Evolutionary conservation across 2,329 filamentous ascomycete species (phyloP).

Genomic region (Diaporthe vaccinii): DNA sequence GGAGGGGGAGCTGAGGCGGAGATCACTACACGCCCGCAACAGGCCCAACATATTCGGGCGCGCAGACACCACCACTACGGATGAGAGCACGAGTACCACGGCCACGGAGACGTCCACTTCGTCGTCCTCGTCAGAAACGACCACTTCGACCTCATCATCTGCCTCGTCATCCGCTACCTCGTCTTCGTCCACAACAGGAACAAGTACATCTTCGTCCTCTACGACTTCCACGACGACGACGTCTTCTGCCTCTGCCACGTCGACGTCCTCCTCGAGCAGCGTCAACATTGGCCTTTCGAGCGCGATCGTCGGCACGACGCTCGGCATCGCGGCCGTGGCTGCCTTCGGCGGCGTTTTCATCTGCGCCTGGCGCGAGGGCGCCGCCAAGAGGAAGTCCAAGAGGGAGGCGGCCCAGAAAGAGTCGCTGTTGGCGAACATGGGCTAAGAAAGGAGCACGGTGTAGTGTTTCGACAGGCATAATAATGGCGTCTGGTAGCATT

Average conservation of each 20-base stretch:
- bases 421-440: constrained; percentile 3
- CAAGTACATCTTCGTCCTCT: background rate
- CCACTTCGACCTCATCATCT: background rate
- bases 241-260: background rate
- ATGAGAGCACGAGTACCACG: background rate
- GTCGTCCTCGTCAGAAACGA: background rate
- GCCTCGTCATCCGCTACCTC: background rate
- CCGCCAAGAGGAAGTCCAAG: constrained; percentile 2
- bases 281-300: background rate
- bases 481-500: background rate
- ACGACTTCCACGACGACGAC: background rate
- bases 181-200: background rate
- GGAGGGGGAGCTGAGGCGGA: constrained; percentile 19
- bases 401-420: background rate
- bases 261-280: background rate
- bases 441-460: background rate
- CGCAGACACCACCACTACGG: background rate
- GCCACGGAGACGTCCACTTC: background rate
- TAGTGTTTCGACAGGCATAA: background rate
- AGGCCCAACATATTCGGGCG: background rate
- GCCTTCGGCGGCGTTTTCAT: background rate
- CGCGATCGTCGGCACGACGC: constrained; percentile 1
- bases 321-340: background rate
- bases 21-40: background rate
- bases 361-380: background rate